A percentile compares a stretch with the other conserved stretches of the same genome.
phyloP scores from a whole-genome alignment of 306 rosid species.

The Hippophae rhamnoides region DNA sequence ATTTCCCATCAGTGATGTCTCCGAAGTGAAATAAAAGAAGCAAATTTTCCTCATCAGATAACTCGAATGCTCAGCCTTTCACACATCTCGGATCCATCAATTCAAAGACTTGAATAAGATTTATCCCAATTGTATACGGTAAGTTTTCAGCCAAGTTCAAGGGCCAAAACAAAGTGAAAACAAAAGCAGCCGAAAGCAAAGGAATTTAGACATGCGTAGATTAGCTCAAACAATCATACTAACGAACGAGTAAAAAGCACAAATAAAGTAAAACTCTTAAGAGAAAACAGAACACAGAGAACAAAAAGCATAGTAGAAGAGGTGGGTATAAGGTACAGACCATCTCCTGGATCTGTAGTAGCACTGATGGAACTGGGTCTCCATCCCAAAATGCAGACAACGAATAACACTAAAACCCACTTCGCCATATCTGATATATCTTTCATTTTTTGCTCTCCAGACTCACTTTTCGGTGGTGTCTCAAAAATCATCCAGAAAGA shows the following conservation, averaged over 20 bases:
- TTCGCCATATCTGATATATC: conserved; percentile 46
- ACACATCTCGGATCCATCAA: conserved; percentile 14
- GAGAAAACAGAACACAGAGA: conserved; percentile 9
- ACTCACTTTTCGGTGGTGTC: conserved; percentile 6
- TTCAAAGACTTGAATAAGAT: conserved; percentile 10
- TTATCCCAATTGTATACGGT: conserved; percentile 4
- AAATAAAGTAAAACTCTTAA: background rate
- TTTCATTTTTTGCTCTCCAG: conserved; percentile 14
- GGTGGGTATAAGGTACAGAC: conserved; percentile 36
- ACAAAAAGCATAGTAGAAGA: conserved; percentile 5
- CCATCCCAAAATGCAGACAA: conserved; percentile 53
- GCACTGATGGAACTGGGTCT: conserved; percentile 41
- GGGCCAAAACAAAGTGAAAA: conserved; percentile 11
- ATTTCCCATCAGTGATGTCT: conserved; percentile 2
- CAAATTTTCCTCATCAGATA: background rate
- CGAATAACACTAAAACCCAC: conserved; percentile 42
- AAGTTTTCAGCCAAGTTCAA: conserved; percentile 5
- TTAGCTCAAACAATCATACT: conserved; percentile 13
- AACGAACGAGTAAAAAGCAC: no score
- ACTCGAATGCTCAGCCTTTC: conserved; percentile 8
- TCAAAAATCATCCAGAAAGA: conserved; percentile 28
- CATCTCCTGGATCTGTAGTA: conserved; percentile 80
- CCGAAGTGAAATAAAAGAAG: background rate
- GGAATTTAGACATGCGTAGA: conserved; percentile 13
- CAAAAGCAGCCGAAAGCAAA: conserved; percentile 5